These are phyloP conservation scores for Debaryomyces sp. DNA, from an alignment of 1,139 yeast species.

Conservation along the genomic window DNA sequence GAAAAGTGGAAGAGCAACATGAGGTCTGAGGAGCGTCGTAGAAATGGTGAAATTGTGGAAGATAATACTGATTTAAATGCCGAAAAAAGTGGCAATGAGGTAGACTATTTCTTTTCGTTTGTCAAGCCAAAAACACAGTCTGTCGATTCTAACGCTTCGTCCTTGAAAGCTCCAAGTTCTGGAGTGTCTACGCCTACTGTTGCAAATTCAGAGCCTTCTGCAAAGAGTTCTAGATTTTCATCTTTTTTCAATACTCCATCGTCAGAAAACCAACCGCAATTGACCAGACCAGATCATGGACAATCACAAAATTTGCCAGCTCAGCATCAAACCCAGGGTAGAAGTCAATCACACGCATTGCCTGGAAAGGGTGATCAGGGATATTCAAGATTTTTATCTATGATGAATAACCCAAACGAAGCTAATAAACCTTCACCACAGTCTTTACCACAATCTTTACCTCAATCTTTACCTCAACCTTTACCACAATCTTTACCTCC, in stretches of 20 bases:
- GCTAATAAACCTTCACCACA: not conserved
- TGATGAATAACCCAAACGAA: slow-evolving; percentile 4
- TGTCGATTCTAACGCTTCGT: slow-evolving; percentile 11
- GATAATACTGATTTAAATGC: slow-evolving; percentile 20
- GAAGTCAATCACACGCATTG: slow-evolving; percentile 1
- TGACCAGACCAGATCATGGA: slow-evolving; percentile 7
- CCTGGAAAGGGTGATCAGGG: slow-evolving; percentile 6
- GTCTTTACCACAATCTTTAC: not conserved
- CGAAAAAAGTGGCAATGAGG: slow-evolving; percentile 43
- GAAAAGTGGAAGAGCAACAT: slow-evolving; percentile 69
- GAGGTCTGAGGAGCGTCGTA: slow-evolving; percentile 57
- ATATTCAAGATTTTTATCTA: slow-evolving; percentile 9
- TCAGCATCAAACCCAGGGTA: not conserved
- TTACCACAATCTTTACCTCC: not conserved
- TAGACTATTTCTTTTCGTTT: slow-evolving; percentile 55
- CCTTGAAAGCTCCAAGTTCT: slow-evolving; percentile 12
- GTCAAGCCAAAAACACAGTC: slow-evolving; percentile 33
- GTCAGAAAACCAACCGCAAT: slow-evolving; percentile 7
- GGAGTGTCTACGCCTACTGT: slow-evolving; percentile 13
- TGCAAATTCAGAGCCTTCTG: slow-evolving; percentile 16
- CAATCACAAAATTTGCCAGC: slow-evolving; percentile 4
- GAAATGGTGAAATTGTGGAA: slow-evolving; percentile 47
- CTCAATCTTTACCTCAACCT: not conserved
- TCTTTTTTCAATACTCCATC: slow-evolving; percentile 40
- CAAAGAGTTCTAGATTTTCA: slow-evolving; percentile 49